Conservation (phyloP, 371 early-diverging fungal genomes). For the Mortierella sp. region DNA sequence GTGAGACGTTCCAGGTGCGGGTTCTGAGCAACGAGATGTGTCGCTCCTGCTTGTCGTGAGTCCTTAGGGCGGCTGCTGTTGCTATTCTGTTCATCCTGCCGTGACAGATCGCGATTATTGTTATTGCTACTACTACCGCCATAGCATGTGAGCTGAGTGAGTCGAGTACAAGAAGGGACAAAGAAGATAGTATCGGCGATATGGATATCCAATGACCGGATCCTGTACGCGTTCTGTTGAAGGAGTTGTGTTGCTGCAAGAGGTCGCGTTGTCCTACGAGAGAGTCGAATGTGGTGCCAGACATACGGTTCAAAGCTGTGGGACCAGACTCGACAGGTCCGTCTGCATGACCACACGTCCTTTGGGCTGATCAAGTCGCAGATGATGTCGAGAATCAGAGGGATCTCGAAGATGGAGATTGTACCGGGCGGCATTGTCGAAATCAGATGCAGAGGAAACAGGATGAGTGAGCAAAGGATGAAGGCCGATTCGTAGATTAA, state of each 20-base stretch:
- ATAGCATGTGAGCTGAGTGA: background rate
- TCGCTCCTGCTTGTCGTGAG: background rate
- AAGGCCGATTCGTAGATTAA: background rate
- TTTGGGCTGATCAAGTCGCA: conserved; percentile 3
- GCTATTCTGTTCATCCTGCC: background rate
- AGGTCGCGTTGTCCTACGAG: background rate
- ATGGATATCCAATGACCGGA: background rate
- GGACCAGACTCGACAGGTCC: background rate
- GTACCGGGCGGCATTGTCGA: background rate
- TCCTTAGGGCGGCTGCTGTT: background rate
- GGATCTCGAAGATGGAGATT: conserved; percentile 10
- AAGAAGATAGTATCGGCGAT: background rate
- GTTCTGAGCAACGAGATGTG: background rate
- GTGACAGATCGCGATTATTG: background rate
- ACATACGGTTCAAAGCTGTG: background rate
- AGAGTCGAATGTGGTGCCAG: conserved; percentile 1
- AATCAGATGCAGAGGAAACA: background rate
- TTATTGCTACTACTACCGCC: background rate
- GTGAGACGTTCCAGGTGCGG: background rate
- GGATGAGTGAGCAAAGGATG: too few relatives aligned
- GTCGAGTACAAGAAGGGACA: background rate
- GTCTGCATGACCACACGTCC: background rate
- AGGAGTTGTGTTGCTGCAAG: background rate
- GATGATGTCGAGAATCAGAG: background rate
- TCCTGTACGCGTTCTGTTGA: background rate